phyloP scores from a whole-genome alignment of 148 eudicot genomes.

The Talinum fruticosum region DNA sequence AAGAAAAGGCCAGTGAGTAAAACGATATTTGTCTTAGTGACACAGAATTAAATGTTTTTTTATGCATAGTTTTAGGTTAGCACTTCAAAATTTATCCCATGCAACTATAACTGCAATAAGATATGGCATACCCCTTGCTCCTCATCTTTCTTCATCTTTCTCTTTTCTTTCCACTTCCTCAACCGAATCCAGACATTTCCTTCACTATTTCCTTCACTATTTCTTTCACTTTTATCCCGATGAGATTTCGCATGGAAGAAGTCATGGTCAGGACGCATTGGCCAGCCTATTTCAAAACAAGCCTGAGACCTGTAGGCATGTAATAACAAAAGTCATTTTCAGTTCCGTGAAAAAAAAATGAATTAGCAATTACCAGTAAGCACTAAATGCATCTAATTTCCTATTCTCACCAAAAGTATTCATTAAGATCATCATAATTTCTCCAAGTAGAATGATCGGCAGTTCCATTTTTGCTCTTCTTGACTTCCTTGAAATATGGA shows the following conservation, averaged over 20 bases:
- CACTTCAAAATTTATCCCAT: neutral
- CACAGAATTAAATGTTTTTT: neutral
- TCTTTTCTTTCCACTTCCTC: constrained; percentile 31
- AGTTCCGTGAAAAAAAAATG: neutral
- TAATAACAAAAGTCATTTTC: constrained; percentile 10
- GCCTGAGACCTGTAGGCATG: constrained; percentile 62
- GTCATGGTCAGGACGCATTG: constrained; percentile 71
- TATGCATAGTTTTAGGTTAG: neutral
- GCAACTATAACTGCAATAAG: constrained; percentile 1
- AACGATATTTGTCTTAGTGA: neutral
- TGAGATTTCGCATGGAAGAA: constrained; percentile 52
- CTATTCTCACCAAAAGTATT: constrained; percentile 74
- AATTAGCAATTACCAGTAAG: neutral
- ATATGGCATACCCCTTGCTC: constrained; percentile 57
- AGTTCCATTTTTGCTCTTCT: constrained; percentile 72
- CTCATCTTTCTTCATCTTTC: constrained; percentile 45
- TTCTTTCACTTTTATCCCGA: constrained; percentile 17
- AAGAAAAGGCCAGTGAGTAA: neutral
- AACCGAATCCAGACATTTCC: constrained; percentile 32
- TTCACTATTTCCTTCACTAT: constrained; percentile 28
- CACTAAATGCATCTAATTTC: neutral
- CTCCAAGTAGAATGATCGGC: constrained; percentile 95
- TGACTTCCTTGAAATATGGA: constrained; percentile 65
- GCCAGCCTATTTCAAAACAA: constrained; percentile 95
- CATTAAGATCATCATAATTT: constrained; percentile 96